Conservation (phyloP, 2,329 filamentous ascomycete genomes). For the Claviceps spartinae region DNA sequence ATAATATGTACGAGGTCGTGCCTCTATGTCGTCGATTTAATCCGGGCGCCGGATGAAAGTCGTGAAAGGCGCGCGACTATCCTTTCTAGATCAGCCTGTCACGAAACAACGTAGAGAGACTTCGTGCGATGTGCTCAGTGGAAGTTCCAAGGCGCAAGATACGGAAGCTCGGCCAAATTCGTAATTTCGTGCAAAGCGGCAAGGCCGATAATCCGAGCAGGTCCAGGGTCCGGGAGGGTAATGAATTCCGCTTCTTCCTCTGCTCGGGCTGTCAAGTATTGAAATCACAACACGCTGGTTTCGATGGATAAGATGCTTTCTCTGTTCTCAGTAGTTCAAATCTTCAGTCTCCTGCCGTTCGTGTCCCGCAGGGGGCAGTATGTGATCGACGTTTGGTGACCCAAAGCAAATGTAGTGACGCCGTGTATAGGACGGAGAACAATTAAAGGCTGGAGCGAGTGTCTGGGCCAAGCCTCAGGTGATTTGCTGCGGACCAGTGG, state of each 20-base stretch:
- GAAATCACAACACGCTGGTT: neutral
- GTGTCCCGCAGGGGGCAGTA: neutral
- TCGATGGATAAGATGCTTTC: neutral
- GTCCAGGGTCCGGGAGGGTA: neutral
- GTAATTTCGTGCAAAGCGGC: neutral
- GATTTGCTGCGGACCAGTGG: neutral
- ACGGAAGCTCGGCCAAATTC: neutral
- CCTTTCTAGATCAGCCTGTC: neutral
- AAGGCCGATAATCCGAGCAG: neutral
- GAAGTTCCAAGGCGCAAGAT: neutral
- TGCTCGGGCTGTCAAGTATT: neutral
- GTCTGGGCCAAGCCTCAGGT: neutral
- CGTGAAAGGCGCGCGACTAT: too few species aligned
- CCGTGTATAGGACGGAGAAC: neutral
- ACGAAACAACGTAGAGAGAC: neutral
- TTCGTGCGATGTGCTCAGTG: neutral
- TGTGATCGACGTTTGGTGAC: neutral
- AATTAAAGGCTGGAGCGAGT: neutral
- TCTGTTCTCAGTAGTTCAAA: neutral
- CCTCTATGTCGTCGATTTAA: neutral
- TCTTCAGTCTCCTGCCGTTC: neutral
- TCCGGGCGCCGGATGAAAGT: neutral
- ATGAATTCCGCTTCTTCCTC: neutral
- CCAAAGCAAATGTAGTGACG: neutral
- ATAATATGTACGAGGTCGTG: neutral